Base-by-base conservation (phyloP, 1,284 basidiomycete genomes). In the Fomitiporia mediterranea region DNA sequence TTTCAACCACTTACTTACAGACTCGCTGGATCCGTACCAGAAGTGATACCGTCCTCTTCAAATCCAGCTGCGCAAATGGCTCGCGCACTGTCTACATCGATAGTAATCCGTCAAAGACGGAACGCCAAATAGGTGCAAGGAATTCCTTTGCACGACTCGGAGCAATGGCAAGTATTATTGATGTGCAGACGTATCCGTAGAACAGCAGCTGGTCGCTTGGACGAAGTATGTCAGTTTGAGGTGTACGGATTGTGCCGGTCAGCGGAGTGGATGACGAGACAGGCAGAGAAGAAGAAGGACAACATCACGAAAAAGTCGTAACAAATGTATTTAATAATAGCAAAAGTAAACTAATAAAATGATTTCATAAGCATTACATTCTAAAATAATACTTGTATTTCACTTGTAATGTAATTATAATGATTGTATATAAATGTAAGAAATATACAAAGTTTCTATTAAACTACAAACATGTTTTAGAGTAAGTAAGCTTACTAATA, bases 81-180 rank as follows among this genome's bases (percentile, higher is more conserved):
- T 13, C 53, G 37, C 21, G 55, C 52, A 23, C 44, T 44, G 40
- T 58, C 60, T 34, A 55, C 21, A 52, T 44, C 53, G 62, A 58
- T 52, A 53, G 46, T n/a, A 53, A 89, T 6, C 85, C 83, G 61
- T 80, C 83, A 58, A 83, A 81, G 0, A 70, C 66, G 0, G 71
- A 27, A 4, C 64, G 63, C 87, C 86, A 89, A 2, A 88, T 11
- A 1, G 85, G 86, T 2, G 82, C 75, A 83, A 84, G 87, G 51
- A 84, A 74, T 0, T 71, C 62, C 67, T 89, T 87, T 83, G 84
- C 88, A 77, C 80, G 78, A 7, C n/a, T n/a, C n/a, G n/a, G n/a
- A n/a, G 76, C 76, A 2, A 84, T 75, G 53, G 80, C 77, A 17
- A 64, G 55, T 0, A 67, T 63, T 0, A n/a, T n/a, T n/a, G 72